These are phyloP conservation scores for Bolboschoenoplectus hybrid DNA, from an alignment of 202 grass and related monocot genomes.

Conservation along the genomic window DNA sequence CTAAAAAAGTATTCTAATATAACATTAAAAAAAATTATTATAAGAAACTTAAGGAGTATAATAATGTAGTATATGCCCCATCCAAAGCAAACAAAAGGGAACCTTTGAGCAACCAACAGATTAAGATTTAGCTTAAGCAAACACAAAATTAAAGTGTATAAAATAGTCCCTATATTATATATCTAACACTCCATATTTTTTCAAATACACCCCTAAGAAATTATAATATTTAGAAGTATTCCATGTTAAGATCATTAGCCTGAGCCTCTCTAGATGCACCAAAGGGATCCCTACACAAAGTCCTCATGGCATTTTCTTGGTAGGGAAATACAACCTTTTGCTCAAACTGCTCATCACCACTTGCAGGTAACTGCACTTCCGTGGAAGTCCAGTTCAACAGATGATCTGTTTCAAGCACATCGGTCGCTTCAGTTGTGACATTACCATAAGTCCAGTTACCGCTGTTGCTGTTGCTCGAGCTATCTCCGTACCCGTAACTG, in stretches of 20 bases:
- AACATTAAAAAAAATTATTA: neutral
- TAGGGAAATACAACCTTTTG: constrained; percentile 51
- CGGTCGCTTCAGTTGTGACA: constrained; percentile 40
- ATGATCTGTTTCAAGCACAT: constrained; percentile 55
- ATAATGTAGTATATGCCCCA: neutral
- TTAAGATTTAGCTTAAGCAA: constrained; percentile 1
- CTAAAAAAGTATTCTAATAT: neutral
- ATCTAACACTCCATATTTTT: constrained; percentile 19
- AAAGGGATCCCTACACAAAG: constrained; percentile 37
- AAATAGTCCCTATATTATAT: neutral
- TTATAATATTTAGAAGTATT: neutral
- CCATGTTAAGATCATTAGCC: constrained; percentile 29
- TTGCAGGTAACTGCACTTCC: constrained; percentile 40
- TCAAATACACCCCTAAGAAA: constrained; percentile 12
- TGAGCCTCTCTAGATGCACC: neutral
- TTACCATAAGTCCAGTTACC: constrained; percentile 71
- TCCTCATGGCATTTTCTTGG: constrained; percentile 53
- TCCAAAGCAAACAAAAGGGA: neutral
- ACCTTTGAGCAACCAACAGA: neutral
- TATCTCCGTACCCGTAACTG: constrained; percentile 79
- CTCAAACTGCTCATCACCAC: constrained; percentile 43
- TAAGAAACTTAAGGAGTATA: constrained; percentile 2
- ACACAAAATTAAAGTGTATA: neutral
- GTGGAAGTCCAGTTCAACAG: constrained; percentile 54
- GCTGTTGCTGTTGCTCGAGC: constrained; percentile 74